Percentiles rank a stretch among this genome's conserved stretches.
Conservation (phyloP, 768 basidiomycete species). For the Xanthoconium stramineum region DNA sequence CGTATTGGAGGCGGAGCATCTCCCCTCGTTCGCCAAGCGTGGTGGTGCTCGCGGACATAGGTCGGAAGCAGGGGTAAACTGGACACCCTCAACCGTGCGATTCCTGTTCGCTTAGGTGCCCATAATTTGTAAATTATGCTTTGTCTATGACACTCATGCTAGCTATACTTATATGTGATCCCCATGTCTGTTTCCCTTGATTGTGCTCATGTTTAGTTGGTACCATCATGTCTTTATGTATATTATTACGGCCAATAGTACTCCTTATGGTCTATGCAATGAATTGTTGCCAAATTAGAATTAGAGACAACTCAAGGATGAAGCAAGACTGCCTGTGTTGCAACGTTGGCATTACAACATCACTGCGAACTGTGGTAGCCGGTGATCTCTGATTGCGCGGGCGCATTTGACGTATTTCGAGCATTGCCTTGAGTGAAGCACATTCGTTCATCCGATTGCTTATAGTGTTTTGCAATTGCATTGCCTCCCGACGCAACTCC, state of each 20-base stretch:
- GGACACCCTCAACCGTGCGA: not conserved
- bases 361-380: not conserved
- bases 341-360: too few species aligned
- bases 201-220: too few species aligned
- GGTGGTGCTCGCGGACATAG: constrained; percentile 49
- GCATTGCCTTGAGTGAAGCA: constrained; percentile 1
- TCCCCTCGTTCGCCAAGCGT: constrained; percentile 53
- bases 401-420: not conserved
- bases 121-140: not conserved
- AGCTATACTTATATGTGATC: too few species aligned
- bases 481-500: constrained; percentile 4
- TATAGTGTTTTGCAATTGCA: constrained; percentile 2
- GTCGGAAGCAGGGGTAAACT: constrained; percentile 9
- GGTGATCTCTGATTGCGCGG: not conserved
- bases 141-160: not conserved
- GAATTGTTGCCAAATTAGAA: not conserved
- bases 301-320: not conserved
- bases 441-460: constrained; percentile 1
- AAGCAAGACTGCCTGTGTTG: not conserved
- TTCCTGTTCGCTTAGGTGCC: not conserved
- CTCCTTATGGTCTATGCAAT: not conserved
- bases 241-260: not conserved
- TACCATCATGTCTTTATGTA: too few species aligned
- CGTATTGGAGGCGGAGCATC: constrained; percentile 50
- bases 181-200: too few species aligned